Evolutionary conservation across 2,329 filamentous ascomycete species (phyloP).

Genomic region (Botrytis galanthina): DNA sequence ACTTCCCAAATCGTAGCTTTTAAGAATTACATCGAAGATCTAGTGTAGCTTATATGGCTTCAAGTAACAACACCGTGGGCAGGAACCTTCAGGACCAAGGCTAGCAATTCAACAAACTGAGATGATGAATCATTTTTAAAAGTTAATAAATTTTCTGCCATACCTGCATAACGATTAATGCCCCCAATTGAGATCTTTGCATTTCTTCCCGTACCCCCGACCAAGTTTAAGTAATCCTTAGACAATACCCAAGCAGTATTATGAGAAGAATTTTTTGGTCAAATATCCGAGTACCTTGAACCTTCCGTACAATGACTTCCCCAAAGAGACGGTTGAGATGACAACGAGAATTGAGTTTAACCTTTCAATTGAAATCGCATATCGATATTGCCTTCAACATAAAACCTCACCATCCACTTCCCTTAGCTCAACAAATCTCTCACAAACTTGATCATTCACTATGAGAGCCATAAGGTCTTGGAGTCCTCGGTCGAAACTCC

Average conservation of each 20-base stretch:
- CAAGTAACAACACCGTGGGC: neutral
- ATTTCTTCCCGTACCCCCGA: neutral
- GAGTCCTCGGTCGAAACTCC: slow-evolving; percentile 16
- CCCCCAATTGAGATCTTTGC: neutral
- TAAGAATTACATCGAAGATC: too few relatives aligned
- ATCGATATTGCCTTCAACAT: neutral
- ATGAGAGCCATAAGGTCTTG: slow-evolving; percentile 10
- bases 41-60: neutral
- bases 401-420: neutral
- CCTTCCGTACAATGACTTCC: neutral
- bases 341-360: neutral
- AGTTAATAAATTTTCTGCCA: neutral
- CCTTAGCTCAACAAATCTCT: too few relatives aligned
- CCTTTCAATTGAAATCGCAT: neutral
- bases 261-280: neutral
- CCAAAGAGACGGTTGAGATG: neutral
- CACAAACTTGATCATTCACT: neutral
- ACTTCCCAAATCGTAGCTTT: neutral
- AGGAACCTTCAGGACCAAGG: neutral
- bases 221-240: neutral
- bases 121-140: neutral
- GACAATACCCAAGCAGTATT: neutral
- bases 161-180: neutral
- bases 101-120: neutral
- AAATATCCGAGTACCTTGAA: neutral